phyloP scores from a whole-genome alignment of 345 rosid genomes.

The Firmiana major region DNA sequence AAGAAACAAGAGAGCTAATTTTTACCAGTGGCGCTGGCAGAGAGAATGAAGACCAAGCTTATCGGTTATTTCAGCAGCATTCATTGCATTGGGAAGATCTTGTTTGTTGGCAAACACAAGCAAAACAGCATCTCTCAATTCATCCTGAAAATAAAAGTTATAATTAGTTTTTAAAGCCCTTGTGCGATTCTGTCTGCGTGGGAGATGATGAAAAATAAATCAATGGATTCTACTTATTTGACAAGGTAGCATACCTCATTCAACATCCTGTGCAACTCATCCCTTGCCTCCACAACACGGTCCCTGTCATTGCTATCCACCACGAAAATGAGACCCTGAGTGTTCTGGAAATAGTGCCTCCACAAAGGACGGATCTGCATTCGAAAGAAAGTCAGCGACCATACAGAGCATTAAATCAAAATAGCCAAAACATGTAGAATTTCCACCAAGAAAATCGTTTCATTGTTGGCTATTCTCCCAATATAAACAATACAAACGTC shows the following conservation, averaged over 20 bases:
- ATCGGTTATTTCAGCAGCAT: conserved; percentile 69
- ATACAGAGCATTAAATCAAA: background rate
- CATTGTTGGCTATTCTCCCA: background rate
- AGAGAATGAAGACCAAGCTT: no score
- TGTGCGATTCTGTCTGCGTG: background rate
- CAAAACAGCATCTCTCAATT: conserved; percentile 80
- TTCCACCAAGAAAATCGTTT: background rate
- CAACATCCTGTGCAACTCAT: conserved; percentile 75
- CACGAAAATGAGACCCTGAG: conserved; percentile 73
- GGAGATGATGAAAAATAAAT: background rate
- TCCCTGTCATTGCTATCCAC: conserved; percentile 77
- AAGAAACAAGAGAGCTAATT: background rate
- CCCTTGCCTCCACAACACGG: conserved; percentile 75
- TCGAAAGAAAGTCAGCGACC: background rate
- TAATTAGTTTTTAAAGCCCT: background rate
- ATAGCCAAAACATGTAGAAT: background rate
- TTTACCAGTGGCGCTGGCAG: conserved; percentile 62
- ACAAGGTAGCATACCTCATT: conserved; percentile 43
- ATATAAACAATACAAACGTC: background rate
- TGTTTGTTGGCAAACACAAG: conserved; percentile 91
- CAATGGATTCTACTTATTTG: background rate
- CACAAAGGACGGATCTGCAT: conserved; percentile 67
- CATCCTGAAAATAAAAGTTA: conserved; percentile 49
- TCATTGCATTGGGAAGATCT: conserved; percentile 95
- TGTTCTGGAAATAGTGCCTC: conserved; percentile 81